These are phyloP conservation scores for Hortiboletus flavorubellus DNA, from an alignment of 768 basidiomycete genomes.

Conservation along the genomic window DNA sequence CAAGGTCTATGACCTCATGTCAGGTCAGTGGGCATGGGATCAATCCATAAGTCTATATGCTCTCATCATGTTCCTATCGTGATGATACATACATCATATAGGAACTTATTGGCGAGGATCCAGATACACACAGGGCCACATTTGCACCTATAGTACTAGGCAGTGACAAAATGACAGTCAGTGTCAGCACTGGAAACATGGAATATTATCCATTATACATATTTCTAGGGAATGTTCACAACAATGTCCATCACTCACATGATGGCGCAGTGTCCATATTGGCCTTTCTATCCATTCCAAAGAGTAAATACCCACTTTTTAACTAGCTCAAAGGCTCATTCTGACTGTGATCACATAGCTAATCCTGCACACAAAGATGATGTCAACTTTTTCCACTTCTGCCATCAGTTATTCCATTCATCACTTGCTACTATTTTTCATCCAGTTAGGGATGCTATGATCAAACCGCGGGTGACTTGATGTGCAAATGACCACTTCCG, in stretches of 20 bases:
- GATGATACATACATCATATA: neutral
- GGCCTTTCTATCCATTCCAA: slow-evolving; percentile 30
- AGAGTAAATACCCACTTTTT: slow-evolving; percentile 10
- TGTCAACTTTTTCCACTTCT: no score
- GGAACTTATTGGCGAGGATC: slow-evolving; percentile 24
- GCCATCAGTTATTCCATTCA: no score
- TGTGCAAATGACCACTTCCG: no score
- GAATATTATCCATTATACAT: slow-evolving; percentile 18
- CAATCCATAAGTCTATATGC: neutral
- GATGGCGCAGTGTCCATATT: neutral
- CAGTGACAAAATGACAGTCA: slow-evolving; percentile 18
- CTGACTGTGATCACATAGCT: no score
- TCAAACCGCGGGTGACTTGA: no score
- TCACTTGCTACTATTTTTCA: no score
- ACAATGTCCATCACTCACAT: slow-evolving; percentile 8
- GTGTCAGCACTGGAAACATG: slow-evolving; percentile 9
- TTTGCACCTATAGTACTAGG: slow-evolving; percentile 16
- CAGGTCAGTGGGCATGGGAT: neutral
- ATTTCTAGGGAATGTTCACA: slow-evolving; percentile 15
- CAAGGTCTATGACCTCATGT: no score
- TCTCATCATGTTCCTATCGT: no score
- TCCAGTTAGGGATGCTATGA: no score
- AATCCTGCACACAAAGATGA: no score
- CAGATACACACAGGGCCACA: slow-evolving; percentile 10
- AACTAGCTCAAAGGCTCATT: no score